Conservation (phyloP, 768 basidiomycete genomes). For the Porphyrellus cyaneotinctus region DNA sequence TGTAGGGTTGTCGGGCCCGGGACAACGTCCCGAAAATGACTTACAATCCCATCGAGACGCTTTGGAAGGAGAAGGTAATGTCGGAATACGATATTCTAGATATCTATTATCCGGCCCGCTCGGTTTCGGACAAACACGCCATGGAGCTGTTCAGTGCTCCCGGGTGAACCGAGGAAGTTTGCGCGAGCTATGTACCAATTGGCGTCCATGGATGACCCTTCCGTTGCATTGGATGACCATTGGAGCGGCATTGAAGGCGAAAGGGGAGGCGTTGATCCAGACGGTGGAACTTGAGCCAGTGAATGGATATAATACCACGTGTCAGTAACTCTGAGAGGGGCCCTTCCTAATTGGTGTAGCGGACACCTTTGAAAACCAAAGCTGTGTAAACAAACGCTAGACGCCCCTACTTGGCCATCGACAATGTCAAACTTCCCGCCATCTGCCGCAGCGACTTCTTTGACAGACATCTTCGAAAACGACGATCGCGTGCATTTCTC, state of each 20-base stretch:
- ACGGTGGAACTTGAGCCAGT: constrained; percentile 21
- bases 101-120: constrained; percentile 25
- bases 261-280: constrained; percentile 20
- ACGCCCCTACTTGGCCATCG: constrained; percentile 2
- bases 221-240: constrained; percentile 23
- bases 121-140: constrained; percentile 17
- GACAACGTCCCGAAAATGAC: too few species aligned
- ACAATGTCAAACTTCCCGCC: constrained; percentile 32
- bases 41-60: too few species aligned
- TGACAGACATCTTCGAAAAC: constrained; percentile 60
- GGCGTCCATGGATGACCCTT: constrained; percentile 21
- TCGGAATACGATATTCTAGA: too few species aligned
- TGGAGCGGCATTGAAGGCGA: constrained; percentile 20
- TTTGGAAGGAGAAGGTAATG: too few species aligned
- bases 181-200: constrained; percentile 18
- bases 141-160: constrained; percentile 8
- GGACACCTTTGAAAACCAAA: constrained; percentile 28
- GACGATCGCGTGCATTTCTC: constrained; percentile 85
- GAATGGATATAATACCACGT: too few species aligned
- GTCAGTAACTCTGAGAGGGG: too few species aligned
- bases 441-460: constrained; percentile 50
- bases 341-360: constrained; percentile 10
- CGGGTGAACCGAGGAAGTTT: constrained; percentile 17
- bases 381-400: constrained; percentile 35
- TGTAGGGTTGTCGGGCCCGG: too few species aligned